Conservation (phyloP, 2,329 filamentous ascomycete species). For the Aspergillus novoparasiticus region DNA sequence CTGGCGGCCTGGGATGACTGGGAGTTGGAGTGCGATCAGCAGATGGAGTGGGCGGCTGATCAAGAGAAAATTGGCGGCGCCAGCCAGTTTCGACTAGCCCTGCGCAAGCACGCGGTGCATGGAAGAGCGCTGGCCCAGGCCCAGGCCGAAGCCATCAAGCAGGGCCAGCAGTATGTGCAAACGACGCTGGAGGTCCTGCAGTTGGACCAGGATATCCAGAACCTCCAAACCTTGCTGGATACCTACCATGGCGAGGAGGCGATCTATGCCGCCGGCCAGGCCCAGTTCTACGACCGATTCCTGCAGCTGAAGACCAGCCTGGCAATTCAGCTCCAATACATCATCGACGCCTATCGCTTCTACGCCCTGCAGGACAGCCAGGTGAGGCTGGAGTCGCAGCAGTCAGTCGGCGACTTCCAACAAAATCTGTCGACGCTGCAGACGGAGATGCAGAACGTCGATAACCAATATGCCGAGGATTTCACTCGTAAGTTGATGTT, state of each 20-base stretch:
- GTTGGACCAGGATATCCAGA: not conserved
- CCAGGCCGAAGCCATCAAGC: conserved; percentile 8
- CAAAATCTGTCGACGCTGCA: not conserved
- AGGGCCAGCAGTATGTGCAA: conserved; percentile 1
- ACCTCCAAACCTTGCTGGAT: not conserved
- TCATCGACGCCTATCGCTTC: not conserved
- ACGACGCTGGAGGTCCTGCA: not conserved
- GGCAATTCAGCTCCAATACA: not conserved
- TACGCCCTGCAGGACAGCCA: not conserved
- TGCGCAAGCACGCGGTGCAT: conserved; percentile 7
- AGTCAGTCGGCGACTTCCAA: not conserved
- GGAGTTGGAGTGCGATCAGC: not conserved
- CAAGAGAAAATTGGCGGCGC: not conserved
- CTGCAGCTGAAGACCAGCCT: not conserved
- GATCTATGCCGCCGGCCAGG: not conserved
- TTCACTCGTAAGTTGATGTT: not conserved
- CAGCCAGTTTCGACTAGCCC: not conserved
- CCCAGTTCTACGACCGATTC: conserved; percentile 1
- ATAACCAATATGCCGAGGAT: not conserved
- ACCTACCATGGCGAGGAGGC: not conserved
- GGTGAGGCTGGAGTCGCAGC: not conserved
- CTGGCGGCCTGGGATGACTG: conserved; percentile 7
- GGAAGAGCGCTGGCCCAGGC: conserved; percentile 7
- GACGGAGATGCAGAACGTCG: not conserved
- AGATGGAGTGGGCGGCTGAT: not conserved